phyloP scores from a whole-genome alignment of 805 yeast genomes.

The Starmerella stigmatis region DNA sequence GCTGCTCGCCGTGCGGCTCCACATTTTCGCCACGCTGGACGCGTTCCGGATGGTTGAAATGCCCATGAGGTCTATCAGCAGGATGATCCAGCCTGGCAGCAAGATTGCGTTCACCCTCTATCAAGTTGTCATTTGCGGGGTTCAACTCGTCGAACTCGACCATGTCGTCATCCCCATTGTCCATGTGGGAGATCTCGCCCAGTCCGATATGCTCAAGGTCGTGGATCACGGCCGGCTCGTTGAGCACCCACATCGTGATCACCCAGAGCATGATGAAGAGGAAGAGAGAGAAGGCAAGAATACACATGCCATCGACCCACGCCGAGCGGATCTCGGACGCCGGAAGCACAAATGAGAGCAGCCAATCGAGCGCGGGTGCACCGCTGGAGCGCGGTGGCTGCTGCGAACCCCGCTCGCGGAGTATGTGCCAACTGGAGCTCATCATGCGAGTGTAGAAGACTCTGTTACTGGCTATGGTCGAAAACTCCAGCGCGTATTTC shows the following conservation, averaged over 20 bases:
- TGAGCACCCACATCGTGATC: slow-evolving; percentile 15
- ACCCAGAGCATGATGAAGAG: slow-evolving; percentile 11
- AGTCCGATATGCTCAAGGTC: slow-evolving; percentile 22
- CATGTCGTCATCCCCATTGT: slow-evolving; percentile 17
- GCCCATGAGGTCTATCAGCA: not conserved
- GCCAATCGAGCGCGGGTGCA: slow-evolving; percentile 20
- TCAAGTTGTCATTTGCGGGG: not conserved
- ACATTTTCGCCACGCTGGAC: too few species aligned
- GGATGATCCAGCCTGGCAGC: not conserved
- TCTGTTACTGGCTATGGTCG: not conserved
- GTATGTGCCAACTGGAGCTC: not conserved
- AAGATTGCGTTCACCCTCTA: not conserved
- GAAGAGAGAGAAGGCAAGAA: slow-evolving; percentile 2
- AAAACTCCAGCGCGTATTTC: slow-evolving; percentile 8
- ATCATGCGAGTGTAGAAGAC: not conserved
- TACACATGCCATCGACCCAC: slow-evolving; percentile 13
- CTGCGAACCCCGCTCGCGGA: slow-evolving; percentile 21
- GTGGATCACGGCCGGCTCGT: slow-evolving; percentile 16
- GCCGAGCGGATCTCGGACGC: slow-evolving; percentile 11
- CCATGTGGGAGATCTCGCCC: slow-evolving; percentile 21
- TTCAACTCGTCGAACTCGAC: slow-evolving; percentile 8
- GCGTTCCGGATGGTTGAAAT: too few species aligned
- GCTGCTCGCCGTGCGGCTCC: too few species aligned
- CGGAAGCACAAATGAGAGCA: slow-evolving; percentile 12
- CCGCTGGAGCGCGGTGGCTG: slow-evolving; percentile 21